Base-by-base conservation (phyloP, 2,329 filamentous ascomycete genomes). In the Arthrobotrys sphaeroides region DNA sequence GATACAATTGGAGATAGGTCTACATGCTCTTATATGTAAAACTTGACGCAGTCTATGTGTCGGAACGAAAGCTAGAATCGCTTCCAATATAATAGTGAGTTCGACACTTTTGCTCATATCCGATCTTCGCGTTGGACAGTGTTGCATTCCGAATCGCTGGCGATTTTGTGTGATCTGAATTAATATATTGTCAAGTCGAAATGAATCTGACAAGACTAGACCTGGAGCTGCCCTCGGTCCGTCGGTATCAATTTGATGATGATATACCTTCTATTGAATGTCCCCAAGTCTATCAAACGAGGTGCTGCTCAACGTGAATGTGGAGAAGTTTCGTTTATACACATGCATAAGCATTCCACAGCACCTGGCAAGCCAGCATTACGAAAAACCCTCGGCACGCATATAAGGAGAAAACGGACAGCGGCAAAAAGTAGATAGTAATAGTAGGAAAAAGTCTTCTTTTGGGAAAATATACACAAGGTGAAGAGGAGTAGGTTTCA, bases 381-480 rank as follows among this genome's bases (percentile, higher is more conserved):
- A 45, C 51, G 33, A n/a, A n/a, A 49, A 36, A 20, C 38, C 26
- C 64, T 26, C n/a, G n/a, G n/a, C 47, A 40, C 26, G 40, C 26
- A 33, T 31, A 40, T 26, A 31, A 53, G 47, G 26, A 10, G 16
- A 20, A 12, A 33, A 24, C 5, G 9, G 10, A 40, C 43, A 55
- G 22, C 18, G 13, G 10, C 28, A 38, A 38, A n/a, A n/a, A 33
- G 51, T 66, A 51, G 20, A 49, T 47, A 59, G 55, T 57, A 68
- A 26, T 33, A 68, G 26, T 62, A 74, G 53, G 55, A 68, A 68
- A 74, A 62, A 40, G 28, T 47, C 66, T 45, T 59, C 62, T 74
- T 74, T 62, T 64, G 45, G 53, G 55, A 67, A 74, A 74, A 74
- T 67, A 74, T 74, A 74, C 62, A 74, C 70, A 74, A 40, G 62